Evolutionary conservation across 192 early-diverging fungal genomes (phyloP).

Genomic region (Funneliformis mosseae): DNA sequence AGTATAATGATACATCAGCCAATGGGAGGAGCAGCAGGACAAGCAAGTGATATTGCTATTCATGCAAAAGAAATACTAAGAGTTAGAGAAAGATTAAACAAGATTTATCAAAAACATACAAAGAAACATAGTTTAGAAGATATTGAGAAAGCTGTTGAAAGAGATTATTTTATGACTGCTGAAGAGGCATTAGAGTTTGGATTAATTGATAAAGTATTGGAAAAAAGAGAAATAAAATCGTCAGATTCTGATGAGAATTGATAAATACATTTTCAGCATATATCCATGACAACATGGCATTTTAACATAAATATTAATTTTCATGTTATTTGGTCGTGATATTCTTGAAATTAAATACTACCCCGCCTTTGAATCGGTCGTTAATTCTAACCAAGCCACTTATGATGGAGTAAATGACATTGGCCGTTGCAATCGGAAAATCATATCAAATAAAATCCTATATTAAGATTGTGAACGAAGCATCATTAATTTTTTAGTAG

Average conservation of each 20-base stretch:
- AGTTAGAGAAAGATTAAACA: slow-evolving; percentile 80
- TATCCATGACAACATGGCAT: neutral
- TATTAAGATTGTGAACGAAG: too few species aligned
- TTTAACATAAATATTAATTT: neutral
- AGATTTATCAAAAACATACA: slow-evolving; percentile 86
- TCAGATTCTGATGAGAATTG: neutral
- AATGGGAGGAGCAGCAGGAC: slow-evolving; percentile 90
- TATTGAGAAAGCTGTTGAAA: slow-evolving; percentile 89
- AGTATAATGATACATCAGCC: slow-evolving; percentile 99
- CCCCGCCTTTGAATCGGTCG: too few species aligned
- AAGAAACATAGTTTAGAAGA: slow-evolving; percentile 72
- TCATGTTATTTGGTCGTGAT: neutral
- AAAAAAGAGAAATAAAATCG: slow-evolving; percentile 55
- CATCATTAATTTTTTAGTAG: too few species aligned
- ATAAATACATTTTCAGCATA: too few species aligned
- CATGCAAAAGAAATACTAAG: slow-evolving; percentile 95
- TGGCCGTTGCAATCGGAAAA: too few species aligned
- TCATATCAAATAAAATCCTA: too few species aligned
- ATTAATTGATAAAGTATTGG: slow-evolving; percentile 86
- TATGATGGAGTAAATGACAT: too few species aligned
- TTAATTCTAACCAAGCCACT: too few species aligned
- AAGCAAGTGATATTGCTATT: slow-evolving; percentile 96
- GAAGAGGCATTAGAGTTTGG: slow-evolving; percentile 90
- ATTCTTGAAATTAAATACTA: neutral
- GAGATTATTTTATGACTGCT: slow-evolving; percentile 94